Percentiles rank a stretch among this genome's conserved stretches.
These are phyloP conservation scores for Kandelia obovata DNA, from an alignment of 345 rosid genomes.

Conservation along the genomic window DNA sequence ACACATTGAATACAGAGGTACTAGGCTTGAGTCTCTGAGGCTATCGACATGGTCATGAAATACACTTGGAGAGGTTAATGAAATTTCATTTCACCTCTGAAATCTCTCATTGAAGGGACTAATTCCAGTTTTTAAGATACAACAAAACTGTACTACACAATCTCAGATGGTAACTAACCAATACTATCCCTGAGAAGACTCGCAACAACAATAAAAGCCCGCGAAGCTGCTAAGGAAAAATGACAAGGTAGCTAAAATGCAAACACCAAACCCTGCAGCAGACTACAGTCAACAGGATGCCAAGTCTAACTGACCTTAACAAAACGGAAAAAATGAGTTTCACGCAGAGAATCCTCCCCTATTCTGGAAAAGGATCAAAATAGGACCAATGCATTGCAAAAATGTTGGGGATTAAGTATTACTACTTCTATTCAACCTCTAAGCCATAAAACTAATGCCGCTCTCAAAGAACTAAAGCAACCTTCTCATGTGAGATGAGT, in stretches of 20 bases:
- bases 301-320: constrained; percentile 19
- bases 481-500: constrained; percentile 72
- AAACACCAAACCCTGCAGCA: constrained; percentile 33
- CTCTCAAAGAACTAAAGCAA: constrained; percentile 66
- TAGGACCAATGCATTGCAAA: not conserved
- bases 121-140: constrained; percentile 15
- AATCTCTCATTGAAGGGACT: constrained; percentile 18
- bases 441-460: constrained; percentile 38
- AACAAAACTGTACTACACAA: constrained; percentile 19
- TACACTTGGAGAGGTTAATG: too few relatives aligned
- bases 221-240: constrained; percentile 22
- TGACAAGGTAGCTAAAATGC: constrained; percentile 18
- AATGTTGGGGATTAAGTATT: not conserved
- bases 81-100: not conserved
- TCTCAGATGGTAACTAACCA: constrained; percentile 8
- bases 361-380: not conserved
- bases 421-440: constrained; percentile 13
- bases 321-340: constrained; percentile 10
- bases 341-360: constrained; percentile 24
- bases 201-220: constrained; percentile 19
- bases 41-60: too few relatives aligned
- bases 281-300: constrained; percentile 14
- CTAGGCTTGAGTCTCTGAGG: too few relatives aligned
- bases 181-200: not conserved
- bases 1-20: too few relatives aligned